phyloP scores from a whole-genome alignment of 192 early-diverging fungal genomes.

The Linnemannia schmuckeri region DNA sequence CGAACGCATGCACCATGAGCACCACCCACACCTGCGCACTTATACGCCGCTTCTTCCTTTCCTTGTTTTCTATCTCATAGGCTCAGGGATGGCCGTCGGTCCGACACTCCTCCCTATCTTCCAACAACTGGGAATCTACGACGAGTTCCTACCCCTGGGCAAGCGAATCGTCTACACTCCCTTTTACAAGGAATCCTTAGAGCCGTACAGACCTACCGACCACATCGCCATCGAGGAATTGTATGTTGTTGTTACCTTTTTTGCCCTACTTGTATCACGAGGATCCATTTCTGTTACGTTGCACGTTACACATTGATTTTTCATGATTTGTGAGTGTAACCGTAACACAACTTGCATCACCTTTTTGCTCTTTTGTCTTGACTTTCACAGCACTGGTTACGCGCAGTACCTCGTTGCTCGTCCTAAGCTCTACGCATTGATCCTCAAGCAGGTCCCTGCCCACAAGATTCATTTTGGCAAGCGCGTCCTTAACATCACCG shows the following conservation, averaged over 20 bases:
- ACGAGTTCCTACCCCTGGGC: background rate
- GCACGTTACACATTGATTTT: background rate
- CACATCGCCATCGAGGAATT: background rate
- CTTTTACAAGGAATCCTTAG: background rate
- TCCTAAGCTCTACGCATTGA: constrained; percentile 8
- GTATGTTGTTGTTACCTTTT: background rate
- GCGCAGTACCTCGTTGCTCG: background rate
- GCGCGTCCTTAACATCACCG: constrained; percentile 8
- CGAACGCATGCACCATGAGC: too few relatives aligned
- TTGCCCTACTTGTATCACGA: background rate
- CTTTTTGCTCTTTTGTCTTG: background rate
- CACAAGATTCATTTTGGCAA: constrained; percentile 35
- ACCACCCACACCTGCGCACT: background rate
- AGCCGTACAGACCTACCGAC: background rate
- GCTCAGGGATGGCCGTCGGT: background rate
- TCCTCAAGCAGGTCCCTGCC: background rate
- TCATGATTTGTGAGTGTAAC: background rate
- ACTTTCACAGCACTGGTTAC: constrained; percentile 7
- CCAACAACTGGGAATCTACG: background rate
- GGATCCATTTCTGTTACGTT: background rate
- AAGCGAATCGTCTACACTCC: background rate
- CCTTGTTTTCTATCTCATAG: background rate
- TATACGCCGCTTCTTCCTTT: background rate
- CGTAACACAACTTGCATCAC: background rate
- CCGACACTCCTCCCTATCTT: background rate